Evolutionary conservation across 148 eudicot genomes (phyloP).

Genomic region (Pouteria glomerata): DNA sequence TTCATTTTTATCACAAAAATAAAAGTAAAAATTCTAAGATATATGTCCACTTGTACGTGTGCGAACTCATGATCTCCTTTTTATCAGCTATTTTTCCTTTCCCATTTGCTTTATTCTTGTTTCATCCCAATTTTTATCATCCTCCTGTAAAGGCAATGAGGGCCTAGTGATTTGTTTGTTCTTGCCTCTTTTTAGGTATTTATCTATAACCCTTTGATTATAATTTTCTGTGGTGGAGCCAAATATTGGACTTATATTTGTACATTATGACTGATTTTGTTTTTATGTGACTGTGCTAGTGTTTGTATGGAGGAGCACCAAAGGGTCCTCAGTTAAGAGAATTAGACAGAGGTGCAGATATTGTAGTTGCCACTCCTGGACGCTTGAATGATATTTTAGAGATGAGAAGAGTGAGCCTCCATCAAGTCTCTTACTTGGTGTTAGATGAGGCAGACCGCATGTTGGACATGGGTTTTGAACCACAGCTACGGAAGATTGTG

Average conservation of each 20-base stretch:
- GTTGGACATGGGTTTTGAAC: slow-evolving; percentile 99
- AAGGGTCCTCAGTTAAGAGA: slow-evolving; percentile 89
- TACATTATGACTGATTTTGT: slow-evolving; percentile 3
- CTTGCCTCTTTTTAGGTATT: background rate
- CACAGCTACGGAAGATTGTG: slow-evolving; percentile 93
- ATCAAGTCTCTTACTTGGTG: slow-evolving; percentile 88
- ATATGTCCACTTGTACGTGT: background rate
- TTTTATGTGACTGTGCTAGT: slow-evolving; percentile 37
- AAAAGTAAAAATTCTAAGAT: no score
- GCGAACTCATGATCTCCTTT: background rate
- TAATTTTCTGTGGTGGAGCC: background rate
- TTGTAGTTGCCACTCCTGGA: slow-evolving; percentile 99
- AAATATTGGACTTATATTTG: slow-evolving; percentile 7
- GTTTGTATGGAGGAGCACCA: slow-evolving; percentile 98
- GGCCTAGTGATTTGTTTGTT: background rate
- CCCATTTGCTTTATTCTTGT: background rate
- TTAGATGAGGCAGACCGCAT: slow-evolving; percentile 98
- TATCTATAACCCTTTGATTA: background rate
- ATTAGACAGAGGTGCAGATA: slow-evolving; percentile 70
- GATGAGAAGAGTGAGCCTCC: slow-evolving; percentile 65
- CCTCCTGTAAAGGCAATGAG: background rate
- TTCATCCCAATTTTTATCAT: background rate
- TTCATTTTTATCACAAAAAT: no score
- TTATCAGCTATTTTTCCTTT: background rate
- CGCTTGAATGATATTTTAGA: slow-evolving; percentile 95